Base-by-base conservation (phyloP, 169 alveolate genomes). In the Fabrea salina region DNA sequence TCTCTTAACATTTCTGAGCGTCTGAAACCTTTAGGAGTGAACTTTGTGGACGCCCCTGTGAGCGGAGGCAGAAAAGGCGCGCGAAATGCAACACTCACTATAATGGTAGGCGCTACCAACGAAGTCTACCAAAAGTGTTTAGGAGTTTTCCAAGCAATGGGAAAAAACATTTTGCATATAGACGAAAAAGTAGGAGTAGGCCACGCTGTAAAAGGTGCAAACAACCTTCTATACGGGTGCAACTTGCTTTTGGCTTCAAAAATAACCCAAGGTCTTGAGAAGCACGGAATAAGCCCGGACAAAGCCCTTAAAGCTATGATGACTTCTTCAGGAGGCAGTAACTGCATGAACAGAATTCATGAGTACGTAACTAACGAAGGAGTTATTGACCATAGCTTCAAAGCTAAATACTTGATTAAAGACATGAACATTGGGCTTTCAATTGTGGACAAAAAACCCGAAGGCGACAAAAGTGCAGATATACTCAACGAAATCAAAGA, bases 21-120 rank as follows among this genome's bases (percentile, higher is more conserved):
- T 2, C 49, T 72, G n/a, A 39, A 39, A 35, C 19, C 53, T 2
- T 11, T 13, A 8, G 19, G 25, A 22, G 33, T 72, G 16, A 37
- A 32, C 25, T 56, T 75, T 22, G 6, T 75, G 11, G 82, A 75
- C 6, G 74, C 59, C 7, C 82, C 82, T 13, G 39, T 75, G 0
- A 56, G 76, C 4, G 82, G 82, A 33, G 82, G 82, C n/a, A 33
- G 59, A 1, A 35, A 5, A 56, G 82, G 82, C 30, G 82, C 82
- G 19, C 5, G n/a, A 22, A 56, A 33, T 35, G 82, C 68, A 16
- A 35, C 61, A 39, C 57, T 75, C 37, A 16, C 82, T 13, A 57
- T 75, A 6, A 75, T 75, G 82, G 75, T 37, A 8, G 50, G 61
- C 37, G 82, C 76, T 19, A 25, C n/a, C 13, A 47, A 39, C n/a